phyloP scores from a whole-genome alignment of 2,329 filamentous ascomycete genomes.

The Trichocomaceae sp. region DNA sequence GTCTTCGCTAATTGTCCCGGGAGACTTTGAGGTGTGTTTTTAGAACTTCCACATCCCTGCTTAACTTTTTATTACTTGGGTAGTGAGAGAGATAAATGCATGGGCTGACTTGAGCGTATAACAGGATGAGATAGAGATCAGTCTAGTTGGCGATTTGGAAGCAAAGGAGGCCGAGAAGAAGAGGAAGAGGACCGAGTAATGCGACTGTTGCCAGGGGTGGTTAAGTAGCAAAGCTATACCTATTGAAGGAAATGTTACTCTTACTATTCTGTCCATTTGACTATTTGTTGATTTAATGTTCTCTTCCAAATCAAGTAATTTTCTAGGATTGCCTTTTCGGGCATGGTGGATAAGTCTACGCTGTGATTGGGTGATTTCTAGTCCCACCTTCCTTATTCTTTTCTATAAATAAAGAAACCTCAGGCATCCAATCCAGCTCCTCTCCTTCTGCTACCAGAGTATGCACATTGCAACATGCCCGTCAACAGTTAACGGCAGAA shows the following conservation, averaged over 20 bases:
- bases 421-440: neutral
- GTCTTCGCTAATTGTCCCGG: neutral
- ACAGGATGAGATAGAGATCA: neutral
- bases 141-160: neutral
- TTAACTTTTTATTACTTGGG: neutral
- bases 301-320: neutral
- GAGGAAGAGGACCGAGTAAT: neutral
- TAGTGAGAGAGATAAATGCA: neutral
- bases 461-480: neutral
- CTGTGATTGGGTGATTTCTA: neutral
- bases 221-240: neutral
- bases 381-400: neutral
- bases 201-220: neutral
- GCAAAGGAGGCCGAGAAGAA: neutral
- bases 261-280: neutral
- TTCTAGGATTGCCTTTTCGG: neutral
- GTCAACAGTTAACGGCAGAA: neutral
- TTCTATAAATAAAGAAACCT: neutral
- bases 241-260: too few relatives aligned
- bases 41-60: neutral
- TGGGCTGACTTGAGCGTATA: neutral
- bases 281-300: neutral
- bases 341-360: neutral
- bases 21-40: neutral
- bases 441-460: neutral